Percentiles rank a stretch among this genome's conserved stretches.
Evolutionary conservation across 345 rosid genomes (phyloP).

Genomic region (Diplotaxis tenuifolia): DNA sequence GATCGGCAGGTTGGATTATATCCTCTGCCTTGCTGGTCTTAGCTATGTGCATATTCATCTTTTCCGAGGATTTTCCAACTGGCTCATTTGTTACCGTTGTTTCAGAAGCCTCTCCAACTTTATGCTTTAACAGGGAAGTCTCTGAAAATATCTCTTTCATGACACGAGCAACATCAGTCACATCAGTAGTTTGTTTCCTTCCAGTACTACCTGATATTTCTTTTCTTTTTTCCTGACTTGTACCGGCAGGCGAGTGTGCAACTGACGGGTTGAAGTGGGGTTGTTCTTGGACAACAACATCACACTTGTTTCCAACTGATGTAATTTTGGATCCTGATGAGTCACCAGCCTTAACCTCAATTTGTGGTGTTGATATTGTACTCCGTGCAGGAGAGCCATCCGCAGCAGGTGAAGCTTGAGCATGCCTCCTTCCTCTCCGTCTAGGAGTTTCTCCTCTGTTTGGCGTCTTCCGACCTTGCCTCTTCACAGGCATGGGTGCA

Average conservation of each 20-base stretch:
- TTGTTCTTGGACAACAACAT: conserved; percentile 41
- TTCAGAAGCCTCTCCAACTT: conserved; percentile 39
- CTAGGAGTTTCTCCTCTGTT: conserved; percentile 48
- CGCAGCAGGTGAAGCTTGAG: conserved; percentile 36
- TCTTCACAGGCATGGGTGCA: conserved; percentile 27
- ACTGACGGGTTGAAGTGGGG: conserved; percentile 18
- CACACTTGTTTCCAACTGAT: conserved; percentile 39
- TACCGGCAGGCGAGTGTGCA: background rate
- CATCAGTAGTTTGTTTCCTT: conserved; percentile 54
- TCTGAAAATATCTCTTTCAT: conserved; percentile 64
- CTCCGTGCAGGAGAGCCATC: conserved; percentile 49
- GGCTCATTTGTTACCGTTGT: conserved; percentile 5
- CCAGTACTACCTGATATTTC: conserved; percentile 32
- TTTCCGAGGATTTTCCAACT: background rate
- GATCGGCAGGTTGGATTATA: conserved; percentile 15
- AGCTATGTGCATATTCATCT: background rate
- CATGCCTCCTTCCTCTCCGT: conserved; percentile 64
- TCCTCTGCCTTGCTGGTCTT: conserved; percentile 14
- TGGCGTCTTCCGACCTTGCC: conserved; percentile 48
- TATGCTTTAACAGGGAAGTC: conserved; percentile 48
- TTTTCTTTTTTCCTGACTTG: conserved; percentile 30
- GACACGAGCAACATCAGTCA: conserved; percentile 61
- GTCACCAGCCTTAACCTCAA: conserved; percentile 35
- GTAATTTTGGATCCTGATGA: conserved; percentile 28
- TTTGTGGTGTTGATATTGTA: conserved; percentile 35